Evolutionary conservation across 768 basidiomycete genomes (phyloP), one percentile per base, ranked within the genome.

Genomic region (Epithele typhae): DNA sequence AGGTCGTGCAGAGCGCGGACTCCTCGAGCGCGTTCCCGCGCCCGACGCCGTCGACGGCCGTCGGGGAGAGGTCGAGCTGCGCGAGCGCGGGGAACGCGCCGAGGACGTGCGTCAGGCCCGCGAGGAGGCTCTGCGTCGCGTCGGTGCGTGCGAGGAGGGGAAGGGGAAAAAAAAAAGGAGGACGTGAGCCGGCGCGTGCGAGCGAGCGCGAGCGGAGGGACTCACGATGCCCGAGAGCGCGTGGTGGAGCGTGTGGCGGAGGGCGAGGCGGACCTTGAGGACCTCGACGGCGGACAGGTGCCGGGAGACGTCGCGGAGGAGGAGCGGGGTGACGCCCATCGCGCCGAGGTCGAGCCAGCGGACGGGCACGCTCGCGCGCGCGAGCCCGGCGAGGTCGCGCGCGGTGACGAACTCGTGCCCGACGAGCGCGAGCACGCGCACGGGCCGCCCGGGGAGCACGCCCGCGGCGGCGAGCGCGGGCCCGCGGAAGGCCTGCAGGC

Each of bases 161-260:
- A 18, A 33, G 14, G 27, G 25, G 35, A 19, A 22, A 36, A 15
- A 22, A 38, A 10, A 15, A 45, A 40, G 33, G n/a, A 17, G 27
- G 43, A 35, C 21, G 32, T 36, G 40, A 37, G 21, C 12, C n/a
- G n/a, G 40, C 15, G n/a, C 38, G 17, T 27, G 25, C 34, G 14
- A 42, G 22, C 50, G 23, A 34, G 37, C 34, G 39, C 25, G 18
- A 37, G 22, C 39, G 21, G 42, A 25, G 25, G 41, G 10, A 62
- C 82, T 79, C 66, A 83, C 82, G 64, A 82, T 80, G 41, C 81
- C 82, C 19, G 77, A 75, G 48, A 82, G 69, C 19, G 80, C 70
- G 57, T 76, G 79, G 54, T 83, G 82, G 23, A 84, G 69, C 7
- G 82, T 83, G 57, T 84, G 81, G 30, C 82, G 68, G 25, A 84